phyloP scores from a whole-genome alignment of 306 rosid species.

The Lathyrus aphaca region DNA sequence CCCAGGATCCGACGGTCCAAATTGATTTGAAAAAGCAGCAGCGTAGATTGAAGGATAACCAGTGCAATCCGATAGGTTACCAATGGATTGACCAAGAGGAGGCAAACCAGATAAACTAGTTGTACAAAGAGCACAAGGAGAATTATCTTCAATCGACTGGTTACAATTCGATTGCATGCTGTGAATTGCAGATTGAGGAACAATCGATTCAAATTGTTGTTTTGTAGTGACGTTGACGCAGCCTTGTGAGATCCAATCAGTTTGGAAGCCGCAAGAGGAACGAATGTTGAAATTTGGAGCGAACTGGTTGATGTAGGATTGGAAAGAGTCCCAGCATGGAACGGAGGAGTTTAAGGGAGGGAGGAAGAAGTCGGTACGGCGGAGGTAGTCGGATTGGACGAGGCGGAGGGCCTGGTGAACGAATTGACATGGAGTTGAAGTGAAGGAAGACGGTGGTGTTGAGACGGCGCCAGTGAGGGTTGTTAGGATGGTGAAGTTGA shows the following conservation, averaged over 20 bases:
- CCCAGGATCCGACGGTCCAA: slow-evolving; percentile 69
- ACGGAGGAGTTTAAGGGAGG: slow-evolving; percentile 36
- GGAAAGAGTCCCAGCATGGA: slow-evolving; percentile 38
- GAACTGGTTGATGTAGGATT: slow-evolving; percentile 39
- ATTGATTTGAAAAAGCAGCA: slow-evolving; percentile 62
- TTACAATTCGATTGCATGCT: slow-evolving; percentile 47
- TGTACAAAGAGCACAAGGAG: slow-evolving; percentile 81
- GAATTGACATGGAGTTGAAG: slow-evolving; percentile 53
- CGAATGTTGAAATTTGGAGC: slow-evolving; percentile 33
- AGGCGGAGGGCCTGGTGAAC: slow-evolving; percentile 60
- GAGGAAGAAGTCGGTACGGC: slow-evolving; percentile 51
- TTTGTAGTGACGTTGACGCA: slow-evolving; percentile 70
- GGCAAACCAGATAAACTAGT: slow-evolving; percentile 50
- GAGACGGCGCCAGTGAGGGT: slow-evolving; percentile 17
- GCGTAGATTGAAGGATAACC: slow-evolving; percentile 60
- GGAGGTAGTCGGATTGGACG: slow-evolving; percentile 65
- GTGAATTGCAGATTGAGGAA: slow-evolving; percentile 22
- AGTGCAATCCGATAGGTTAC: slow-evolving; percentile 67
- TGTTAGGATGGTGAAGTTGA: slow-evolving; percentile 66
- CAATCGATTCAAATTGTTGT: slow-evolving; percentile 47
- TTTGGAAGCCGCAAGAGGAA: slow-evolving; percentile 39
- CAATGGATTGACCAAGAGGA: slow-evolving; percentile 49
- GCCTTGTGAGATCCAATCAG: slow-evolving; percentile 50
- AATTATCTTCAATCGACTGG: slow-evolving; percentile 58
- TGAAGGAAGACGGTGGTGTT: slow-evolving; percentile 31